These are phyloP conservation scores for Apiotrichum porosum DNA, from an alignment of 1,284 basidiomycete species.

Conservation along the genomic window DNA sequence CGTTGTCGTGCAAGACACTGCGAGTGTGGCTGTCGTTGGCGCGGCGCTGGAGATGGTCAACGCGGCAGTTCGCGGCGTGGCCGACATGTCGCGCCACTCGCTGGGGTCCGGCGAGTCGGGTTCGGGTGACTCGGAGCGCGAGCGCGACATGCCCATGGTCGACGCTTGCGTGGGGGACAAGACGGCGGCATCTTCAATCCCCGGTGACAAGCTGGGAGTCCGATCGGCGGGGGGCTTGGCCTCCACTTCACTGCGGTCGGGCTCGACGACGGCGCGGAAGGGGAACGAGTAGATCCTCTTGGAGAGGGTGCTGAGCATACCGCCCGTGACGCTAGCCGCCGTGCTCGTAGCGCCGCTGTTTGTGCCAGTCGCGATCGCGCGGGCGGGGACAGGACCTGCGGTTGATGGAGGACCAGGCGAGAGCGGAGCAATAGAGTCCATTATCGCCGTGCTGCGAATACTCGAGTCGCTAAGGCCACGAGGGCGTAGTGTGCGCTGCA, in stretches of 20 bases:
- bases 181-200: no score
- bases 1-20: neutral
- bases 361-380: constrained; percentile 1
- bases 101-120: no score
- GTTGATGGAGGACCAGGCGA: neutral
- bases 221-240: no score
- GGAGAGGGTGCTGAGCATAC: neutral
- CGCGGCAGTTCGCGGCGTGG: neutral
- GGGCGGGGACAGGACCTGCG: neutral
- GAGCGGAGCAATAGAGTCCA: neutral
- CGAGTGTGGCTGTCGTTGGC: neutral
- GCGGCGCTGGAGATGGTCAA: neutral
- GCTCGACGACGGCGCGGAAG: no score
- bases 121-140: no score
- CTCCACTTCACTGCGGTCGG: no score
- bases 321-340: neutral
- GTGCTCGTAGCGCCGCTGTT: no score
- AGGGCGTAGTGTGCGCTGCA: constrained; percentile 62
- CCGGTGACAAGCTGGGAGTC: no score
- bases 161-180: no score
- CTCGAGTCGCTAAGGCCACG: constrained; percentile 84
- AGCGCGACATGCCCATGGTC: no score
- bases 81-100: neutral
- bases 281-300: neutral
- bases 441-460: constrained; percentile 72